Conservation (phyloP, 2,329 filamentous ascomycete genomes). For the Aspergillus sp. region DNA sequence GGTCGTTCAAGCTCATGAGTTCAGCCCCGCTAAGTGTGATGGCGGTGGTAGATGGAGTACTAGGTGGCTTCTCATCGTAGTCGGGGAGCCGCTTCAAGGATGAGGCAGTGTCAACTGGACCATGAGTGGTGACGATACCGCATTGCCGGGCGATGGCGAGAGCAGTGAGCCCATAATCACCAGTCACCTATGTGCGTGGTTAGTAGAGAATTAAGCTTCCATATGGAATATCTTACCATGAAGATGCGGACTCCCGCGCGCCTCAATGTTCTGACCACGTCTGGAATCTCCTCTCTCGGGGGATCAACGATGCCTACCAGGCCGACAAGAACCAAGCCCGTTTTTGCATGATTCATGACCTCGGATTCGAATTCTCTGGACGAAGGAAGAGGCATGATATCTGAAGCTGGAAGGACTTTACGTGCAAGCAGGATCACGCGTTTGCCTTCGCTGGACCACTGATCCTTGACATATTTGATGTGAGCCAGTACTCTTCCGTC, state of each 20-base stretch:
- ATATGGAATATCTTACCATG: constrained; percentile 57
- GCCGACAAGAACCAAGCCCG: constrained; percentile 56
- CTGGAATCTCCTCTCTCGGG: constrained; percentile 61
- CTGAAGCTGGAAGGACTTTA: constrained; percentile 53
- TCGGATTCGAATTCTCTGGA: constrained; percentile 59
- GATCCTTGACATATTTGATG: constrained; percentile 64
- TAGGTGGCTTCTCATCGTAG: constrained; percentile 21
- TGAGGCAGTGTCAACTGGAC: constrained; percentile 55
- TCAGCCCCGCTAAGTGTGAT: constrained; percentile 68
- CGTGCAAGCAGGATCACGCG: constrained; percentile 68
- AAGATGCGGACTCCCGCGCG: constrained; percentile 73
- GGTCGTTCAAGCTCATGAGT: constrained; percentile 64
- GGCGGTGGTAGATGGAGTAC: constrained; percentile 37
- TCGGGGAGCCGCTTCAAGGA: constrained; percentile 49
- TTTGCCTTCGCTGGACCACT: constrained; percentile 69
- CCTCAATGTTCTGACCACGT: constrained; percentile 63
- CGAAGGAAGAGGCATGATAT: constrained; percentile 44
- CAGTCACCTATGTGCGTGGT: constrained; percentile 58
- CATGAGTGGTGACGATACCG: constrained; percentile 62
- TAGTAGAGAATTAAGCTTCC: not conserved
- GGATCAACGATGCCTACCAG: constrained; percentile 63
- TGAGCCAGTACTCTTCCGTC: constrained; percentile 46
- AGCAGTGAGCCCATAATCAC: constrained; percentile 75
- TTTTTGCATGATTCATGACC: constrained; percentile 55
- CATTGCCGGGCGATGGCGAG: constrained; percentile 72